Evolutionary conservation across 2,329 filamentous ascomycete species (phyloP), one percentile per base, ranked within the genome.

Genomic region (Fusarium nisikadoi): DNA sequence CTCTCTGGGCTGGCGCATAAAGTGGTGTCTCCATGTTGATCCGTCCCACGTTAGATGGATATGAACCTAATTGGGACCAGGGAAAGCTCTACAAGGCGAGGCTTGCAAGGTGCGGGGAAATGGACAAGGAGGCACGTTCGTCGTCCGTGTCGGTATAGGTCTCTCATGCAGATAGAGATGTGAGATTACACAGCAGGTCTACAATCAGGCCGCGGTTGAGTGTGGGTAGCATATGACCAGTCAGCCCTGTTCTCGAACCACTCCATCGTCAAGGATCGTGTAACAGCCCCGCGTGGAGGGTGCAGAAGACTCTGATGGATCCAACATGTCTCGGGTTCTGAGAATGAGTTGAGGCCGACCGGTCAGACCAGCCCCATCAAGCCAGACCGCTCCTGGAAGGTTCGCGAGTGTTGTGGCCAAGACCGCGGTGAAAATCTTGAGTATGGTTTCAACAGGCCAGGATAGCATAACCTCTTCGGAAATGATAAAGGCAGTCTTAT

Each of bases 161-260:
- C 60, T 72, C 62, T 64, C 57, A 60, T 73, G 62, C 72, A 69
- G 57, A 35, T 29, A 58, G 55, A 66, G 50, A 71, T 64, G 65
- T 73, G 68, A 73, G 67, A 76, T 76, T 73, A 67, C 73, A 77
- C 68, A 65, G 64, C 65, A 76, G 73, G 50, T 55, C 67, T 54
- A 64, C 62, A 63, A 59, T 56, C 64, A 65, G 71, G 61, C 58
- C 55, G 63, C 59, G 62, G 53, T 56, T 76, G 75, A 66, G 54
- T 59, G 70, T 74, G 60, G 69, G 66, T 53, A 69, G 62, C 33
- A 53, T 53, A 65, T 70, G 66, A 68, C 70, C 66, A 58, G 62
- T 62, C 54, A 41, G 53, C 52, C 50, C 55, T 56, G 59, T 17
- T 53, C 50, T 52, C 42, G 20, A 56, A 20, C 27, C 58, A 43